Base-by-base conservation (phyloP, 1,139 yeast species). In the Protomyces lactucae-debilis region DNA sequence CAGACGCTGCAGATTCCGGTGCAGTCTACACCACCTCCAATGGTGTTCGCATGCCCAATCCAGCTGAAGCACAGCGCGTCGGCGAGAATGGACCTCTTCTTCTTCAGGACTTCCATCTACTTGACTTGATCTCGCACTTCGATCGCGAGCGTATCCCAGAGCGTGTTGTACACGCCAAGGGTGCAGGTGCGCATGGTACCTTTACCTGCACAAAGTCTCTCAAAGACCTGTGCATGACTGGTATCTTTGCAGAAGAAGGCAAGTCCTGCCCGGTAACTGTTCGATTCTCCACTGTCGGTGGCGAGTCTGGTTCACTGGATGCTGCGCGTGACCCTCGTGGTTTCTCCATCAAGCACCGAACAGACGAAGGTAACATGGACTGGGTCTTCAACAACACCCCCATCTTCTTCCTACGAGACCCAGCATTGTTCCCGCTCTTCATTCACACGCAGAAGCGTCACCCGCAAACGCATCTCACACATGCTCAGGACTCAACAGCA, bases 291-390 rank as follows among this genome's bases (percentile, higher is more conserved):
- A 88, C 95, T 57, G 96, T 89, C 64, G 95, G 95, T 71, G 96
- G 96, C 70, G 96, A 89, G 77, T 77, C 78, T 67, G 96, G 95
- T 65, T 83, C 91, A 61, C 85, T 96, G 51, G 96, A 89, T 75
- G 80, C 93, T 55, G 93, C 90, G 56, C 85, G 96, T 78, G 96
- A 89, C 75, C 96, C 96, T 69, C 83, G 96, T 78, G 96, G 96
- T 35, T 88, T 88, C 76, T 80, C 95, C 63, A 84, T 86, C 71
- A 88, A 88, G 78, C 82, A 89, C 72, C 87, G 87, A 79, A 89
- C 96, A 60, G 91, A 88, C 72, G 93, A 88, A 76, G 96, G 96
- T 72, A 86, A 86, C 78, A 80, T 86, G 76, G 96, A 89, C 79
- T 85, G 88, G 80, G 96, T 89, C 48, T 87, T 85, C 81, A 89